phyloP scores from a whole-genome alignment of 495 filamentous ascomycete species.

The Astrocystis sublimbata region DNA sequence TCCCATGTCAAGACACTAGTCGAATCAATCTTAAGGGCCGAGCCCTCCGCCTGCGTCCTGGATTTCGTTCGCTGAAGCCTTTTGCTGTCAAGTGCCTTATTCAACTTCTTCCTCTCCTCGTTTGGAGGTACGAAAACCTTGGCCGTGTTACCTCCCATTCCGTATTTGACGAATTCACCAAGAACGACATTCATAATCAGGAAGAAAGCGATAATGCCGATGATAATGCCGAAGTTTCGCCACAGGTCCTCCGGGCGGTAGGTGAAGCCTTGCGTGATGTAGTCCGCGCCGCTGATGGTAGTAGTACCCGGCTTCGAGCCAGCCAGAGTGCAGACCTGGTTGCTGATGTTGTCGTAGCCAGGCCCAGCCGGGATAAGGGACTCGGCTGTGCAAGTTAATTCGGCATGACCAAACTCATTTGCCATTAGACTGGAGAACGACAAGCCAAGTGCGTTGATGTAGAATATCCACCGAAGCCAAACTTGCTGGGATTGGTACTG shows the following conservation, averaged over 20 bases:
- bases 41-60: slow-evolving; percentile 45
- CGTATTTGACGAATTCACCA: slow-evolving; percentile 74
- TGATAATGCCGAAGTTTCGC: slow-evolving; percentile 76
- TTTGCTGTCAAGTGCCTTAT: slow-evolving; percentile 61
- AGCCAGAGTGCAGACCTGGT: slow-evolving; percentile 74
- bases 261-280: slow-evolving; percentile 62
- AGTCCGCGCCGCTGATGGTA: slow-evolving; percentile 59
- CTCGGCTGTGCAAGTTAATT: slow-evolving; percentile 63
- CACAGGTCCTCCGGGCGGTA: slow-evolving; percentile 65
- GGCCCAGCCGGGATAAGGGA: slow-evolving; percentile 66
- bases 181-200: slow-evolving; percentile 67
- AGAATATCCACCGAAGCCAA: slow-evolving; percentile 83
- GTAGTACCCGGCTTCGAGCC: slow-evolving; percentile 64
- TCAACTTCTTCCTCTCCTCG: slow-evolving; percentile 67
- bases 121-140: slow-evolving; percentile 75
- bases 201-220: slow-evolving; percentile 67
- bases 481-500: slow-evolving; percentile 68
- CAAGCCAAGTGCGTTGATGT: slow-evolving; percentile 73
- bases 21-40: slow-evolving; percentile 65
- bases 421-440: slow-evolving; percentile 77
- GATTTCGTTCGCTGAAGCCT: slow-evolving; percentile 56
- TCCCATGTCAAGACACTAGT: slow-evolving; percentile 76
- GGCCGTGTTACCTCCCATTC: slow-evolving; percentile 73
- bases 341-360: slow-evolving; percentile 62
- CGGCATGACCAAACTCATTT: slow-evolving; percentile 70